Base-by-base conservation (phyloP, 208 protist genomes). In the Wallacemonas sp. region DNA sequence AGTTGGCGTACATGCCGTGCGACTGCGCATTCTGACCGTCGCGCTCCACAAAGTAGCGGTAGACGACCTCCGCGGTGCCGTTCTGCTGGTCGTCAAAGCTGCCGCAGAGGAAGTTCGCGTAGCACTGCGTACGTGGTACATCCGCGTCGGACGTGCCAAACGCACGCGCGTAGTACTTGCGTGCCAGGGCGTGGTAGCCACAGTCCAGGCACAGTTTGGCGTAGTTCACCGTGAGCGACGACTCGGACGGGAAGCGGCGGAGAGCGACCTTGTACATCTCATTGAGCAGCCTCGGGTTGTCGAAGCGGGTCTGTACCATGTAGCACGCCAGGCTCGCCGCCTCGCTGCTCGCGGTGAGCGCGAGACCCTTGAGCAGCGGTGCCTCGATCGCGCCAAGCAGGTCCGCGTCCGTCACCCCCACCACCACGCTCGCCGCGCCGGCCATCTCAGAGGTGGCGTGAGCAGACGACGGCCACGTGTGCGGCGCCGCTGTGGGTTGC, bases 171-270 rank as follows among this genome's bases (percentile, higher is more conserved):
- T 87, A 89, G 70, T 89, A 86, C 67, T 85, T 90, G 61, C 87
- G 81, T 0, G 87, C 81, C 54, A 93, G 72, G 2, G 44, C 46
- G 48, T 77, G 66, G 62, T 69, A 77, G 61, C 69, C 71, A 33
- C 78, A 72, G 71, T 88, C 78, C 46, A 72, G 74, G 76, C 87
- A 93, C 48, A 93, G 81, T 18, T 80, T 87, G 23, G 87, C 83
- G 76, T 93, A 93, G 74, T 93, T 93, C 23, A 89, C 77, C 18
- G 90, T 71, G 20, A 93, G 72, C 22, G 82, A 83, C 22, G 79
- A 72, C 68, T 81, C 69, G 1, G 57, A 54, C 7, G 87, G 82
- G 61, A 91, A 93, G 29, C 79, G 78, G 28, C 57, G 61, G 23
- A 93, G 57, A 2, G 84, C 84, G 3, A 68, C 45, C 48, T 79